A percentile compares a stretch with the other conserved stretches of the same genome.
These are phyloP conservation scores for Chytriomyces sp. DNA, from an alignment of 192 early-diverging fungal species.

Conservation along the genomic window DNA sequence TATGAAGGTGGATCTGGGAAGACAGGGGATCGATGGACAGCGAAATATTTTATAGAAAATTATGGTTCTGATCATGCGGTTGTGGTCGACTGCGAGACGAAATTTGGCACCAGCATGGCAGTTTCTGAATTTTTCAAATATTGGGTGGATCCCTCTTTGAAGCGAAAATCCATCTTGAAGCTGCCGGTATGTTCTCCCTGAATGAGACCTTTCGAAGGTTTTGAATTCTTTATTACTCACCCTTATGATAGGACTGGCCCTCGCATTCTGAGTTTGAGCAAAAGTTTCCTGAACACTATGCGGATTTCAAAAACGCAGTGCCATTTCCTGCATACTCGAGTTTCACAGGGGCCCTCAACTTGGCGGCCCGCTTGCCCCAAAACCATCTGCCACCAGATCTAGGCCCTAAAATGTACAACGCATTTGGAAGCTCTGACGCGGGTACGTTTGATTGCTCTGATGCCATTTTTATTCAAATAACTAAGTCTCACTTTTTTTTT, in stretches of 20 bases:
- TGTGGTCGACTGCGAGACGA: conserved; percentile 59
- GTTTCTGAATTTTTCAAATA: conserved; percentile 59
- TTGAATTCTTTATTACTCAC: conserved; percentile 8
- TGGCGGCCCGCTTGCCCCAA: conserved; percentile 61
- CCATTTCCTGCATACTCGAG: conserved; percentile 64
- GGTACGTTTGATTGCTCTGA: not conserved
- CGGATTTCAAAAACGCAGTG: conserved; percentile 60
- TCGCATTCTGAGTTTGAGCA: conserved; percentile 59
- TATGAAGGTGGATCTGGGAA: conserved; percentile 29
- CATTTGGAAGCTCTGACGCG: conserved; percentile 61
- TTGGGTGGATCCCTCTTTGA: not conserved
- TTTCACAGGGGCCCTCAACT: conserved; percentile 59
- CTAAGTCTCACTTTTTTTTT: conserved; percentile 7
- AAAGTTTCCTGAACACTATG: conserved; percentile 60
- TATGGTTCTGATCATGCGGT: conserved; percentile 51
- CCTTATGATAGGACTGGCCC: conserved; percentile 70
- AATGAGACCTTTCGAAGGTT: too few species aligned
- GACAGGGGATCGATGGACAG: conserved; percentile 39
- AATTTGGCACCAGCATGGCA: conserved; percentile 16
- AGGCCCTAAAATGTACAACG: conserved; percentile 79
- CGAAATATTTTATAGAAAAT: conserved; percentile 41
- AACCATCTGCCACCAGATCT: conserved; percentile 68
- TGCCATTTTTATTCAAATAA: conserved; percentile 6
- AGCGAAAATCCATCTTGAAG: conserved; percentile 34
- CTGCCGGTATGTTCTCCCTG: conserved; percentile 19